Evolutionary conservation across 1,284 basidiomycete genomes (phyloP).

Genomic region (Amylostereum chailletii): DNA sequence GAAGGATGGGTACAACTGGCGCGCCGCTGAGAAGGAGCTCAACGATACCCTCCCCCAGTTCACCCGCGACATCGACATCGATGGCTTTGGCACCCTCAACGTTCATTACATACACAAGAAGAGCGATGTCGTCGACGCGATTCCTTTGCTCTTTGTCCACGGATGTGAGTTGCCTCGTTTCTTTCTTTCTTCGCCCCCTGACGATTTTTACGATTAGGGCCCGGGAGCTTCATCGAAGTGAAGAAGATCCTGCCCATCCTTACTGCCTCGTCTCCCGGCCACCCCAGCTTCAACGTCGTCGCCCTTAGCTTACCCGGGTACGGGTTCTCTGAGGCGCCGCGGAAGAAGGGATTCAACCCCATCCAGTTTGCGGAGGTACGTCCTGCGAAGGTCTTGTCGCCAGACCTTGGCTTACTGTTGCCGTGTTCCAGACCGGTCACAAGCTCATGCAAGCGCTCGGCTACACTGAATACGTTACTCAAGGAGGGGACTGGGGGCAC

Average conservation of each 20-base stretch:
- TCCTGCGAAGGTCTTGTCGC: background rate
- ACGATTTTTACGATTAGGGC: constrained; percentile 36
- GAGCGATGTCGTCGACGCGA: constrained; percentile 20
- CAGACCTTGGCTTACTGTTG: background rate
- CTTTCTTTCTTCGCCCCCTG: background rate
- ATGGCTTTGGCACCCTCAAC: constrained; percentile 26
- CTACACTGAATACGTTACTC: constrained; percentile 38
- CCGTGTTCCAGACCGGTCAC: constrained; percentile 23
- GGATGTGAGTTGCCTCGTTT: constrained; percentile 28
- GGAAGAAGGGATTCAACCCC: constrained; percentile 26
- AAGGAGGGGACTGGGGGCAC: constrained; percentile 38
- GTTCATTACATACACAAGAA: constrained; percentile 27
- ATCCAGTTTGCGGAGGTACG: constrained; percentile 24
- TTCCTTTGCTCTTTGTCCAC: constrained; percentile 39
- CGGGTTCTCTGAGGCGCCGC: constrained; percentile 41
- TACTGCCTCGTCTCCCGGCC: constrained; percentile 26
- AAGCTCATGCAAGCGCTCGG: constrained; percentile 39
- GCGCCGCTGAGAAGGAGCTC: constrained; percentile 27
- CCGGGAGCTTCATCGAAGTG: constrained; percentile 49
- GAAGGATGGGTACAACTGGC: constrained; percentile 35
- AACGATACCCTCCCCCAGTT: constrained; percentile 35
- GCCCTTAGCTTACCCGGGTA: constrained; percentile 45
- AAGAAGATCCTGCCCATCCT: constrained; percentile 45
- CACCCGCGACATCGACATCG: constrained; percentile 30
- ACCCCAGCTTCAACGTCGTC: constrained; percentile 53